phyloP scores from a whole-genome alignment of 805 yeast genomes.

The Blastobotrys chiropterorum region DNA sequence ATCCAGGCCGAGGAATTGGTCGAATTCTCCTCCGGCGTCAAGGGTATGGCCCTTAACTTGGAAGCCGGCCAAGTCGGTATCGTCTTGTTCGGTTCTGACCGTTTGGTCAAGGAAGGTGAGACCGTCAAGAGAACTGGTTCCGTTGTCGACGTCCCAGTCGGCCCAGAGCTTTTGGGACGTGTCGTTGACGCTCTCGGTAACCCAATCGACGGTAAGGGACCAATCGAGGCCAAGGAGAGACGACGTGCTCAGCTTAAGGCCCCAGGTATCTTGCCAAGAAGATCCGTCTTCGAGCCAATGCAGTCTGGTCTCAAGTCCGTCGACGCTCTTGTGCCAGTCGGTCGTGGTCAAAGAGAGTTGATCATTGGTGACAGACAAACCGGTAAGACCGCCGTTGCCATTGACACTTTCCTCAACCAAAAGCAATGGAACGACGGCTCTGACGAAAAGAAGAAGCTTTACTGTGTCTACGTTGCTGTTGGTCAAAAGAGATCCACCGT shows the following conservation, averaged over 20 bases:
- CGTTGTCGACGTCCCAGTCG: slow-evolving; percentile 98
- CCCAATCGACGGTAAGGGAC: slow-evolving; percentile 99
- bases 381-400: slow-evolving; percentile 99
- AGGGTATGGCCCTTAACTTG: slow-evolving; percentile 99
- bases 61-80: slow-evolving; percentile 99
- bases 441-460: slow-evolving; percentile 95
- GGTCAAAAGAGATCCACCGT: slow-evolving; percentile 99
- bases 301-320: slow-evolving; percentile 99
- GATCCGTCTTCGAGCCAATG: slow-evolving; percentile 97
- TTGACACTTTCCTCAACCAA: slow-evolving; percentile 97
- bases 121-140: slow-evolving; percentile 99
- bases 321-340: slow-evolving; percentile 98
- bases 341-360: slow-evolving; percentile 99
- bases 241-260: slow-evolving; percentile 99
- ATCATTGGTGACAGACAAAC: slow-evolving; percentile 99
- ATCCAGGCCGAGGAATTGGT: slow-evolving; percentile 99
- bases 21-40: slow-evolving; percentile 98
- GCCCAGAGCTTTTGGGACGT: slow-evolving; percentile 97
- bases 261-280: slow-evolving; percentile 99
- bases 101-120: slow-evolving; percentile 98
- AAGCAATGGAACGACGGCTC: slow-evolving; percentile 95
- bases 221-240: slow-evolving; percentile 75
- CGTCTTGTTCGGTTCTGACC: slow-evolving; percentile 98
- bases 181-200: slow-evolving; percentile 98
- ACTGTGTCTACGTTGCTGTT: slow-evolving; percentile 99